A percentile compares a stretch with the other conserved stretches of the same genome.
phyloP scores from a whole-genome alignment of 2,329 filamentous ascomycete genomes.

The Chalaropsis ovoidea region DNA sequence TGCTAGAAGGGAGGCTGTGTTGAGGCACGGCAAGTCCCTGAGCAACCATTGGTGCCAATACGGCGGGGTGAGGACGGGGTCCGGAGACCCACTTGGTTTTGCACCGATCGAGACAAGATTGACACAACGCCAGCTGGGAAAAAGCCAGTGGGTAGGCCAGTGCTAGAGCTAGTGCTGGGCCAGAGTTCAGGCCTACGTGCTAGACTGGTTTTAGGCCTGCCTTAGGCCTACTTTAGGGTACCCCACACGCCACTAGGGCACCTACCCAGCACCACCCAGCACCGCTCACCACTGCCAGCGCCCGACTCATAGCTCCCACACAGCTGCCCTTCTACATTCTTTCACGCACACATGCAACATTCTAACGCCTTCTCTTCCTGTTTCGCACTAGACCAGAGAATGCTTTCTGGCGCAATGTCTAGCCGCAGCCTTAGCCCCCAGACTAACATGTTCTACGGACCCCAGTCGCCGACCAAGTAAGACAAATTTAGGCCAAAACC shows the following conservation, averaged over 20 bases:
- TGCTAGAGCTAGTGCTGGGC: neutral
- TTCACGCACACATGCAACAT: neutral
- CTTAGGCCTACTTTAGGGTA: neutral
- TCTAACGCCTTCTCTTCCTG: neutral
- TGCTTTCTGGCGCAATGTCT: neutral
- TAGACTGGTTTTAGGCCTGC: neutral
- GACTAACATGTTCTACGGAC: neutral
- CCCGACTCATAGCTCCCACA: neutral
- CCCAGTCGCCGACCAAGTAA: neutral
- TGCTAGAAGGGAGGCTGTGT: slow-evolving; percentile 10
- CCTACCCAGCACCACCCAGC: too few relatives aligned
- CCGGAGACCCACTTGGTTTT: neutral
- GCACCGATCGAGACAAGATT: neutral
- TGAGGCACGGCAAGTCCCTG: slow-evolving; percentile 3
- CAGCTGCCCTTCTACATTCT: neutral
- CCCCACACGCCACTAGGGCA: too few relatives aligned
- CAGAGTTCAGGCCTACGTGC: neutral
- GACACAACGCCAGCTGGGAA: neutral
- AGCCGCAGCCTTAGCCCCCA: neutral
- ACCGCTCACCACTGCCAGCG: neutral
- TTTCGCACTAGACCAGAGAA: neutral
- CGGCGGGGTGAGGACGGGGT: neutral
- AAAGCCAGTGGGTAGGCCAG: neutral
- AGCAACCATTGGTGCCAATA: neutral
- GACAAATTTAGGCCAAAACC: neutral